Base-by-base conservation (phyloP, 2,329 filamentous ascomycete genomes). In the Neopestalotiopsis sp. region DNA sequence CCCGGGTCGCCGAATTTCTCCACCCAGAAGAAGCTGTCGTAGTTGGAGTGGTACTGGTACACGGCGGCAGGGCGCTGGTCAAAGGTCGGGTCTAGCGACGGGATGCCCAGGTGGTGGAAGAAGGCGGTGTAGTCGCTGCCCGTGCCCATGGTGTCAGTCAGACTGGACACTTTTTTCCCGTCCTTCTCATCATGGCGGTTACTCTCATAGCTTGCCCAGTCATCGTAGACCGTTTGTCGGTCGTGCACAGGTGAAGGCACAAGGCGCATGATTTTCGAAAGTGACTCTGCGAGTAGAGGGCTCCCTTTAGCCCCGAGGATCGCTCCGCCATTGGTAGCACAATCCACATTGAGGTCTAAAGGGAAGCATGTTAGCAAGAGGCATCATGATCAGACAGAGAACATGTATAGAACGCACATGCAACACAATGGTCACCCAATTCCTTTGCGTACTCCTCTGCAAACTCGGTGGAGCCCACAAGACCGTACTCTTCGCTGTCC, bases 11-110 rank as follows among this genome's bases (percentile, higher is more conserved):
- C 91, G 72, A 87, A 92, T 7, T 82, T 88, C 49, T 90, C 86
- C 89, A 93, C 92, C 91, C 91, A 94, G 74, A 89, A 82, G 76
- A 90, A 92, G 63, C 87, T 91, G 75, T 94, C 92, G 76, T 93
- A 94, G 79, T 94, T 93, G 64, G 88, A 87, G 76, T 94, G 91
- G 76, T 94, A 94, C 69, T 90, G 88, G 73, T 90, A 90, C 2
- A 90, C 80, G 57, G 83, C 81, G 0, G 72, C 68, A 5, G 77
- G 76, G 2, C 24, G 17, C 38, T 73, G 72, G 9, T 73, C 74
- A 69, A 88, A 89, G 9, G 84, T 83, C 20, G 89, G 78, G 71
- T 89, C 86, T 12, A 74, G 87, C 64, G 84, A 86, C 14, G 87
- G 81, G 63, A 89, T 81, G 24, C 88, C 88, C 2, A 85, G 85